Conservation (phyloP, 2,329 filamentous ascomycete genomes). For the Neonectria coccinea region DNA sequence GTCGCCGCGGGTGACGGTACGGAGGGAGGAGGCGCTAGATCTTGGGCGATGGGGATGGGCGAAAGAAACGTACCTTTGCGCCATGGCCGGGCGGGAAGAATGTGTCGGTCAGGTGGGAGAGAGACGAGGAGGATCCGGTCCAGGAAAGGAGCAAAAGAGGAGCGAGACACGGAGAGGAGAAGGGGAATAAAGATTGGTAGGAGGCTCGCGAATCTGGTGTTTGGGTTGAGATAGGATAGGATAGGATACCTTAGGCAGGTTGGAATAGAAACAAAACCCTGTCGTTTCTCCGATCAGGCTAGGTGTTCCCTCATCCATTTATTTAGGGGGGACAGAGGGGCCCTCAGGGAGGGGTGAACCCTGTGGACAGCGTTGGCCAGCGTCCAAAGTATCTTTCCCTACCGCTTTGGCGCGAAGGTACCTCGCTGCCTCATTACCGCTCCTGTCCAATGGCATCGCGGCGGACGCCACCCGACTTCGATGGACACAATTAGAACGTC, state of each 20-base stretch:
- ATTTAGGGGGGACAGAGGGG: constrained; percentile 22
- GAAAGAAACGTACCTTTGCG: constrained; percentile 50
- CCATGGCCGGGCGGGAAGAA: constrained; percentile 43
- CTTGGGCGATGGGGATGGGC: neutral
- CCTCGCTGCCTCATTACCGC: constrained; percentile 19
- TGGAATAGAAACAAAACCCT: constrained; percentile 32
- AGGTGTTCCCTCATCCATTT: constrained; percentile 31
- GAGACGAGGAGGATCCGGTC: constrained; percentile 7
- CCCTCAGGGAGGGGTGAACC: constrained; percentile 6
- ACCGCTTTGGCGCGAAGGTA: neutral
- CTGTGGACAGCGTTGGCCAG: neutral
- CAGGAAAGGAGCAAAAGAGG: constrained; percentile 8
- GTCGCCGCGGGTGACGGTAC: constrained; percentile 19
- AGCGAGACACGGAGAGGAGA: constrained; percentile 10
- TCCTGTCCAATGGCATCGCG: constrained; percentile 38
- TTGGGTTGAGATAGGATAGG: constrained; percentile 2
- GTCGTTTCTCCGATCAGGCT: constrained; percentile 42
- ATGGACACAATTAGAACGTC: neutral
- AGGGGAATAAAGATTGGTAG: constrained; percentile 18
- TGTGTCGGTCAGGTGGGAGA: constrained; percentile 5
- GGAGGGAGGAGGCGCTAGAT: constrained; percentile 1
- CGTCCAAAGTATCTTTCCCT: neutral
- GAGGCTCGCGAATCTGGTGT: constrained; percentile 38
- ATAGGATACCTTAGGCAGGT: neutral
- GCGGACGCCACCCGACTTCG: neutral